Conservation (phyloP, 371 early-diverging fungal genomes). For the Actinomortierella wolfii region DNA sequence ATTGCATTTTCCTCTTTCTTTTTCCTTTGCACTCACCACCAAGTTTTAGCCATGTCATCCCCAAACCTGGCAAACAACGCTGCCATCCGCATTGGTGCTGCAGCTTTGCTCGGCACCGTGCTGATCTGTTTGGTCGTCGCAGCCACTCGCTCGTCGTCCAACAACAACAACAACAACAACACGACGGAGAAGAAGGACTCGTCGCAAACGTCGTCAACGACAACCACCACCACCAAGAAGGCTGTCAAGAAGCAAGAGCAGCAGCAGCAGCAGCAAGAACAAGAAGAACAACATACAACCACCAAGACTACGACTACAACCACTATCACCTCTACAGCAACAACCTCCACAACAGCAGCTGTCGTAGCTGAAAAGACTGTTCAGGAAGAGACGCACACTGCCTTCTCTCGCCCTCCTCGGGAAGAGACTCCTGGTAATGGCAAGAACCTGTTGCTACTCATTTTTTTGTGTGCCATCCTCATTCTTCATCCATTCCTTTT, state of each 20-base stretch:
- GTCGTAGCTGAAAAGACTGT: background rate
- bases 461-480: too few relatives aligned
- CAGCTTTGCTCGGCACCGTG: conserved; percentile 23
- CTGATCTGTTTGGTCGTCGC: conserved; percentile 27
- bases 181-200: too few relatives aligned
- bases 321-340: background rate
- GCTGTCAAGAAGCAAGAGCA: too few relatives aligned
- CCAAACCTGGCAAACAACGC: conserved; percentile 21
- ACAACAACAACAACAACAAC: too few relatives aligned
- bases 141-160: conserved; percentile 12
- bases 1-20: background rate
- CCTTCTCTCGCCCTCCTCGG: too few relatives aligned
- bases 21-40: background rate
- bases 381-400: background rate
- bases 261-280: background rate
- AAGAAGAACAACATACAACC: conserved; percentile 7
- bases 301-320: conserved; percentile 3
- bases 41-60: conserved; percentile 5
- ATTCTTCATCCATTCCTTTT: too few relatives aligned
- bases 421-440: too few relatives aligned
- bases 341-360: too few relatives aligned
- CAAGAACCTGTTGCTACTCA: too few relatives aligned
- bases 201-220: background rate
- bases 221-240: conserved; percentile 1
- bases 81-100: conserved; percentile 38